Conservation (phyloP, 441 rosid genomes). For the Rhodomyrtus psidioides region DNA sequence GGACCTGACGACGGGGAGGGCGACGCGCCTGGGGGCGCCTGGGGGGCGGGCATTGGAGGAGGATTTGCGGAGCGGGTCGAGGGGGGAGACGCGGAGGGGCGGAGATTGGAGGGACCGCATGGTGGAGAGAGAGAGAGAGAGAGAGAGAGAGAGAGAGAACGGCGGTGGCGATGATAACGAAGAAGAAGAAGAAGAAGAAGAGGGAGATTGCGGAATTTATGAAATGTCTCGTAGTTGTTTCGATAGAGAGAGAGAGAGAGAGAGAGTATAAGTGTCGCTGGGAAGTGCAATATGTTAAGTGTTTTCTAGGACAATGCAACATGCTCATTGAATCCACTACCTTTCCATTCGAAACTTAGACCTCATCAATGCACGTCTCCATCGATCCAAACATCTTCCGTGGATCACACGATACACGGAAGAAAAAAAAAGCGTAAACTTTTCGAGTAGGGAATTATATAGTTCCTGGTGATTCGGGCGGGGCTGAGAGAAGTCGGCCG, state of each 20-base stretch:
- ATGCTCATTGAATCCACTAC: too few species aligned
- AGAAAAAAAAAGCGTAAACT: too few species aligned
- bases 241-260: fast-evolving
- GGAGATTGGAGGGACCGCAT: slow-evolving; percentile 73
- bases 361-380: too few species aligned
- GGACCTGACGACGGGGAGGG: slow-evolving; percentile 21
- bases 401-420: too few species aligned
- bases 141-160: background rate
- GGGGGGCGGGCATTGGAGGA: slow-evolving; percentile 16
- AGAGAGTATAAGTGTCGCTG: background rate
- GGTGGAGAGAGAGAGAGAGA: background rate
- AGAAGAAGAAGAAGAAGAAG: background rate
- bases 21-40: slow-evolving; percentile 12
- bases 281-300: background rate
- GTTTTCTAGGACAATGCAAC: too few species aligned
- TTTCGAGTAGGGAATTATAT: fast-evolving
- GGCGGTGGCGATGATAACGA: background rate
- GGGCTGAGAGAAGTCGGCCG: background rate
- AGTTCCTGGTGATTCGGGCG: too few species aligned
- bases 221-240: background rate
- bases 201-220: background rate
- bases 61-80: slow-evolving; percentile 33
- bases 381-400: too few species aligned
- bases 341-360: too few species aligned
- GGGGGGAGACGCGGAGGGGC: slow-evolving; percentile 47